Base-by-base conservation (phyloP, 495 filamentous ascomycete species). In the Aspergillus cristatus region DNA sequence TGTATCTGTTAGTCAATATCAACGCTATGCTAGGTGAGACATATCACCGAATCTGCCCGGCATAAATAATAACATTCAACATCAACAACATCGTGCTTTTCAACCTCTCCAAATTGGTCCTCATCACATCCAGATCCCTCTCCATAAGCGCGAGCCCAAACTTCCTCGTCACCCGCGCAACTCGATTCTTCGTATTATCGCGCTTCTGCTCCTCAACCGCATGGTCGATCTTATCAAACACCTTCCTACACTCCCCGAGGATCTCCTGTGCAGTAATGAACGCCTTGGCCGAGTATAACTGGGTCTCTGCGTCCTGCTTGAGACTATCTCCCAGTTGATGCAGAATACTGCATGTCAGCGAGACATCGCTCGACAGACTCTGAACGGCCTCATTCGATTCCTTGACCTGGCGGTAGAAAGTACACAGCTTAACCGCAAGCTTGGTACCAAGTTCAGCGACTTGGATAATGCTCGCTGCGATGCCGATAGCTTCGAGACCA, bases 61-160 rank as follows among this genome's bases (percentile, higher is more conserved):
- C 54, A 24, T 55, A 57, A 15, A 45, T 50, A 17, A 61, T 48
- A 0, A 59, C 58, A 41, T 55, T 51, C 10, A 61, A 26, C 48
- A 61, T 53, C 18, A 63, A 34, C 18, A 48, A 22, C 28, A 57
- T 39, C 13, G 53, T 61, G 2, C 35, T 42, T 28, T 61, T 63
- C 37, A 63, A 35, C 10, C 49, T 47, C 7, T 63, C 59, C 17
- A 63, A 34, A 39, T 58, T 55, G 15, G 37, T 47, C 7, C 40
- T 35, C 12, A 63, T 34, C 7, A 61, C 24, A 25, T 52, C 39
- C 16, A 63, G 28, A 20, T 55, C 47, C 7, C 35, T 41, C 32
- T 51, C 40, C 13, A 44, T 26, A 29, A 48, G 28, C 6, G 38
- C 41, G 40, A 50, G 43, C 20, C 43, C 41, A 5, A 61, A 8